phyloP scores from a whole-genome alignment of 2,329 filamentous ascomycete species.

The Cladosporium sp. region DNA sequence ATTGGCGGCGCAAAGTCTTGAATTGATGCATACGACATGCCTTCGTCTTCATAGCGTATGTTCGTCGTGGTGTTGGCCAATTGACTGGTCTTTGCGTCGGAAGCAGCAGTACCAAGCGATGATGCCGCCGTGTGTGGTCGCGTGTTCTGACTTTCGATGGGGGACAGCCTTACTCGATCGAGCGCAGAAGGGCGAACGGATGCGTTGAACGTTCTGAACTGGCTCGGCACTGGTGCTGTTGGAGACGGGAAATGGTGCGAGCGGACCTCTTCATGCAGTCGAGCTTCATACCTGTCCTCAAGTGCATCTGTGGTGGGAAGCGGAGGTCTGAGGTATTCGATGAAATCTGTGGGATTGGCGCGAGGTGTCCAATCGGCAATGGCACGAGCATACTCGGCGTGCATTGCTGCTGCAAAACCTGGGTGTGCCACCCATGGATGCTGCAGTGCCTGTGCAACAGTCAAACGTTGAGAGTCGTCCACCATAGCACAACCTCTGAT shows the following conservation, averaged over 20 bases:
- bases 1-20: constrained; percentile 13
- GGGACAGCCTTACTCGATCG: not conserved
- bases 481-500: constrained; percentile 54
- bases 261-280: constrained; percentile 7
- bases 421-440: constrained; percentile 61
- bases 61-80: not conserved
- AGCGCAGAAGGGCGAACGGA: not conserved
- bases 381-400: constrained; percentile 53
- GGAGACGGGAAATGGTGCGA: constrained; percentile 15
- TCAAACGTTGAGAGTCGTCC: constrained; percentile 54
- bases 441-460: constrained; percentile 54
- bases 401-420: constrained; percentile 50
- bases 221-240: not conserved
- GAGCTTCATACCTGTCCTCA: not conserved
- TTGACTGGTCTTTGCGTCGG: too few relatives aligned
- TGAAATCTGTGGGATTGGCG: constrained; percentile 1
- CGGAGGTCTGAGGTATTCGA: constrained; percentile 12
- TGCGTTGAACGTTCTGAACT: constrained; percentile 7
- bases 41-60: not conserved
- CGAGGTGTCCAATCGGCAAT: constrained; percentile 53
- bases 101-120: not conserved
- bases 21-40: constrained; percentile 7
- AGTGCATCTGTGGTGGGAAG: not conserved
- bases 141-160: not conserved
- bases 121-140: not conserved